Base-by-base conservation (phyloP, 2,329 filamentous ascomycete species). In the Polychaeton citri region DNA sequence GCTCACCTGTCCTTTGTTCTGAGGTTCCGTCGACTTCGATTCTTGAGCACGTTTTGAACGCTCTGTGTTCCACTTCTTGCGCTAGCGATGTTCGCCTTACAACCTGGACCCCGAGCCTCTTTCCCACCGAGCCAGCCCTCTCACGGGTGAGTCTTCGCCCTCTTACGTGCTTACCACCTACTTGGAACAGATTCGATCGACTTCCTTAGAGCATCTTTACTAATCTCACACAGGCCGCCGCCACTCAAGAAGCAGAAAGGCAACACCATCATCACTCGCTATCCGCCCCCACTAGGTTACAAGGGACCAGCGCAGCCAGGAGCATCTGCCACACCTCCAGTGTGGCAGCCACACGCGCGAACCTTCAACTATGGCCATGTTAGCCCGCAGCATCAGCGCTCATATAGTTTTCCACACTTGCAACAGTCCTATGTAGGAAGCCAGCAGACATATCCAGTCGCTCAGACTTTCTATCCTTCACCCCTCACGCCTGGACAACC, bases 231-330 rank as follows among this genome's bases (percentile, higher is more conserved):
- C 15, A 50, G 51, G 12, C 47, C 47, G 12, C 53, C 54, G 12
- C 52, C 58, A 12, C 42, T 49, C 2, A 69, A 68, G 48, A 62
- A 59, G 36, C 35, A 48, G 38, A 67, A 65, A 42, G 57, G 62
- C 15, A 64, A 40, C 21, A 62, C 63, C 5, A 56, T 68, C 44
- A 66, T 68, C 41, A 69, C 65, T 6, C 55, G 61, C 20, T 68
- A 68, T 50, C 61, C 65, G 33, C 65, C 64, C 30, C 65, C 65
- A 19, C 63, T 63, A n/a, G 63, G 63, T 10, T 67, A 66, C 42
- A 56, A 50, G 31, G 42, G 41, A 13, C 50, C 49, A 31, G 34
- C 37, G 7, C 45, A 47, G 21, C 42, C 43, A n/a, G 39, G 39
- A 12, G 30, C 37, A n/a, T 36, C 37, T 5, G 42, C 35, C 21